Conservation (phyloP, 805 yeast species). For the Kazachstania psychrophila region DNA sequence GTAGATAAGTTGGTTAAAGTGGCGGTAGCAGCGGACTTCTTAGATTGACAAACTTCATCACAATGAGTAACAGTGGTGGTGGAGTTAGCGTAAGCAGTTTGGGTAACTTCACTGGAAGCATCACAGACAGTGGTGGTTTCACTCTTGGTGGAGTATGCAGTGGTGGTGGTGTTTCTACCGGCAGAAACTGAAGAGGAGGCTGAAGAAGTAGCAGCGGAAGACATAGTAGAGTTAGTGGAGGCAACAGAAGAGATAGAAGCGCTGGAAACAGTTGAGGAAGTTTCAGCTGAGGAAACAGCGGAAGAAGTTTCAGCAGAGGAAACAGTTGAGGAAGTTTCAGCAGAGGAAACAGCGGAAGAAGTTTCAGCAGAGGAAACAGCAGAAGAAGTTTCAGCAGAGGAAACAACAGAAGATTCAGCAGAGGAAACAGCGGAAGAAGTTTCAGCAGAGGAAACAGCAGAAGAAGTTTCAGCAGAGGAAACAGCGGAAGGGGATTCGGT, state of each 20-base stretch:
- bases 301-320: not conserved
- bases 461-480: not conserved
- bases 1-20: not conserved
- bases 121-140: slow-evolving; percentile 1
- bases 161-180: not conserved
- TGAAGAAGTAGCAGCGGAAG: slow-evolving; percentile 1
- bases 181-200: slow-evolving; percentile 2
- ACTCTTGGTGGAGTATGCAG: not conserved
- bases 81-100: no score
- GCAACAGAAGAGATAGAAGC: not conserved
- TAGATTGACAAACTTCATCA: slow-evolving; percentile 8
- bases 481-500: not conserved
- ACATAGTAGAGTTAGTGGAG: not conserved
- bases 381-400: not conserved
- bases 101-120: slow-evolving; percentile 1
- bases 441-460: not conserved
- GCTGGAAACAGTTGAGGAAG: slow-evolving; percentile 1
- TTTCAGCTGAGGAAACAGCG: not conserved
- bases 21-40: slow-evolving; percentile 5
- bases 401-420: not conserved
- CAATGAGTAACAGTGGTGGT: slow-evolving; percentile 5
- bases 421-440: not conserved
- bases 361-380: not conserved
- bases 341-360: not conserved
- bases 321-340: not conserved